These are phyloP conservation scores for Plenodomus tracheiphilus DNA, from an alignment of 2,329 filamentous ascomycete species.

Conservation along the genomic window DNA sequence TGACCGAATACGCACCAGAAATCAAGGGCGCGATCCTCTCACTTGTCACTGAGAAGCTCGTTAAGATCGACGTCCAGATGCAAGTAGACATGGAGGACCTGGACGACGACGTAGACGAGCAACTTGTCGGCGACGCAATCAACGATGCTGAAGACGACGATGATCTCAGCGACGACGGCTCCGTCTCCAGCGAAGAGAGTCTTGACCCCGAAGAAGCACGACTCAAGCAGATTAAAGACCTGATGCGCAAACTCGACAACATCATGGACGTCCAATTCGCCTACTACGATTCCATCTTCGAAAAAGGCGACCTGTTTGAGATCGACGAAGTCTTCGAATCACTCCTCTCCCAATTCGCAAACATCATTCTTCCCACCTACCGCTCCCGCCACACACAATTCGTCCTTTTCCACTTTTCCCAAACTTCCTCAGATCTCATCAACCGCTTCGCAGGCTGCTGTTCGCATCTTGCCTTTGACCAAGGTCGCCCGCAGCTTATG, in stretches of 20 bases:
- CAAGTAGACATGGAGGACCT: slow-evolving; percentile 91
- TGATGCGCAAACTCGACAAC: slow-evolving; percentile 87
- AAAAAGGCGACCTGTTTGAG: slow-evolving; percentile 64
- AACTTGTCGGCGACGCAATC: slow-evolving; percentile 64
- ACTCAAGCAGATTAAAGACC: slow-evolving; percentile 74
- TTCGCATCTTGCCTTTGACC: slow-evolving; percentile 71
- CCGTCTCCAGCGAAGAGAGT: slow-evolving; percentile 67
- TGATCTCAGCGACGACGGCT: slow-evolving; percentile 69
- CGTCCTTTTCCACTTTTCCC: slow-evolving; percentile 91
- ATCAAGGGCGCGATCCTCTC: slow-evolving; percentile 80
- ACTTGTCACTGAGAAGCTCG: slow-evolving; percentile 80
- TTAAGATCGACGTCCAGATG: slow-evolving; percentile 94
- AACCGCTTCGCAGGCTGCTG: slow-evolving; percentile 82
- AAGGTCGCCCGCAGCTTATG: slow-evolving; percentile 64
- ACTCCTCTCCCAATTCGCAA: slow-evolving; percentile 82
- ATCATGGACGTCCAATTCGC: slow-evolving; percentile 87
- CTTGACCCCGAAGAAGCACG: slow-evolving; percentile 60
- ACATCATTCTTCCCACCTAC: slow-evolving; percentile 86
- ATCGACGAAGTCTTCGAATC: slow-evolving; percentile 76
- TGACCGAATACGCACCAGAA: slow-evolving; percentile 77
- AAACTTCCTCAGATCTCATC: slow-evolving; percentile 75
- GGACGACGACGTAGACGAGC: slow-evolving; percentile 82
- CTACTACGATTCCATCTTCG: slow-evolving; percentile 76
- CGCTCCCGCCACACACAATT: slow-evolving; percentile 94
- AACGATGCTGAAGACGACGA: slow-evolving; percentile 52